Conservation (phyloP, 345 rosid genomes). For the Linum trigynum region DNA sequence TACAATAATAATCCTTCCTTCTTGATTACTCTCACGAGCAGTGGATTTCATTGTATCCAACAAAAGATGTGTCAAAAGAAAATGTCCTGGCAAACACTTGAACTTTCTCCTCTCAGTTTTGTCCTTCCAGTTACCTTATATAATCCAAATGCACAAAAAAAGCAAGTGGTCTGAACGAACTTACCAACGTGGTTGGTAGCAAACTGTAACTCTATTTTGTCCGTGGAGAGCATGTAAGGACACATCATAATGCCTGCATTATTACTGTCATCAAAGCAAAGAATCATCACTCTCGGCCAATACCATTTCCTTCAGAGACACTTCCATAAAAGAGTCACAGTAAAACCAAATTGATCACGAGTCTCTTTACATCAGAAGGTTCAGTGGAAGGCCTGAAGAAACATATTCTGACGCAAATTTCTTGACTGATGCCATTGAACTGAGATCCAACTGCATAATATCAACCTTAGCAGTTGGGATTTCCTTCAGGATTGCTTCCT, state of each 20-base stretch:
- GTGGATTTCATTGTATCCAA: conserved; percentile 40
- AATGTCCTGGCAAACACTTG: conserved; percentile 10
- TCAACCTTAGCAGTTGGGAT: conserved; percentile 3
- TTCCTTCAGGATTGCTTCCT: not conserved
- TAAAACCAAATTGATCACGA: too few relatives aligned
- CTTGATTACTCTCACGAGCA: conserved; percentile 24
- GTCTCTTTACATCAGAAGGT: not conserved
- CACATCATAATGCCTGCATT: conserved; percentile 27
- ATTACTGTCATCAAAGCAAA: not conserved
- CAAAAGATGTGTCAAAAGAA: conserved; percentile 38
- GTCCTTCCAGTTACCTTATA: not conserved
- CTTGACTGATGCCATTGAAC: conserved; percentile 4
- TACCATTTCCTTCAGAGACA: not conserved
- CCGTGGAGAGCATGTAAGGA: conserved; percentile 40
- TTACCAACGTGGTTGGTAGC: conserved; percentile 59
- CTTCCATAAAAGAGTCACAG: too few relatives aligned
- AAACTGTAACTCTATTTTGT: conserved; percentile 43
- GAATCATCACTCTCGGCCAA: not conserved
- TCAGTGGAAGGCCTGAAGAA: conserved; percentile 1
- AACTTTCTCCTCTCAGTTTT: not conserved
- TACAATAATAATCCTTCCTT: conserved; percentile 41
- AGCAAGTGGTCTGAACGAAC: not conserved
- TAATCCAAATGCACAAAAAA: not conserved
- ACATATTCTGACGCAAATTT: not conserved
- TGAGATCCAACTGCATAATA: conserved; percentile 1